Evolutionary conservation across 768 basidiomycete genomes (phyloP), one percentile per base, ranked within the genome.

Genomic region (Collybia sp.): DNA sequence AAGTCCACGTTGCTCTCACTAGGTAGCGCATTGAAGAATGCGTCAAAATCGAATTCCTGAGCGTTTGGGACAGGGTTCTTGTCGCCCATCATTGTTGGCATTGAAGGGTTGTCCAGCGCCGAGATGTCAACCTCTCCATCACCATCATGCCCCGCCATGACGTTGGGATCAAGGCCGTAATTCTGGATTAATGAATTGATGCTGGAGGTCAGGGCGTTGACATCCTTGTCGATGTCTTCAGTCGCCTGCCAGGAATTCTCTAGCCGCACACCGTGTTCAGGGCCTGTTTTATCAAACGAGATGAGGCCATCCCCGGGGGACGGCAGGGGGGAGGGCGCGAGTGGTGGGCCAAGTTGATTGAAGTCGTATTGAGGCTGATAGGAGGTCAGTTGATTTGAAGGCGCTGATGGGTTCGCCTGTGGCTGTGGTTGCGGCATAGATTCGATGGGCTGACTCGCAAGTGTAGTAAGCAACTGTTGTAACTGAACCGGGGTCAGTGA

Each of bases 121-220:
- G 32, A 25, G 10, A 33, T 38, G 31, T 44, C 12, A 39, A 32
- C 25, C 8, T 25, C 25, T 19, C 30, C 37, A 17, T 32, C 34
- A 42, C 30, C 46, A 16, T 32, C 16, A 3, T 40, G 50, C 30
- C 45, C 44, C 3, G 60, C 56, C 32, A 75, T 52, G 9, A 65
- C 31, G 10, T 40, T 48, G 15, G 82, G 70, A 57, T 89, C 84
- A 40, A 87, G 61, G 6, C 85, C 86, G 39, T 91, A 73, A 40
- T 76, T 76, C 51, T 85, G 73, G 25, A 92, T 85, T 49, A 93
- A 69, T 5, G 77, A 76, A 48, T 88, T 77, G 36, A 94, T 81
- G 48, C 78, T 82, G 11, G 65, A 68, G 50, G 85, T 79, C 44
- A 92, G 64, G 32, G 79, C 77, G 51, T 83, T 81, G 19, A 93